Conservation (phyloP, 1,139 yeast genomes). For the Candida tunisiensis region DNA sequence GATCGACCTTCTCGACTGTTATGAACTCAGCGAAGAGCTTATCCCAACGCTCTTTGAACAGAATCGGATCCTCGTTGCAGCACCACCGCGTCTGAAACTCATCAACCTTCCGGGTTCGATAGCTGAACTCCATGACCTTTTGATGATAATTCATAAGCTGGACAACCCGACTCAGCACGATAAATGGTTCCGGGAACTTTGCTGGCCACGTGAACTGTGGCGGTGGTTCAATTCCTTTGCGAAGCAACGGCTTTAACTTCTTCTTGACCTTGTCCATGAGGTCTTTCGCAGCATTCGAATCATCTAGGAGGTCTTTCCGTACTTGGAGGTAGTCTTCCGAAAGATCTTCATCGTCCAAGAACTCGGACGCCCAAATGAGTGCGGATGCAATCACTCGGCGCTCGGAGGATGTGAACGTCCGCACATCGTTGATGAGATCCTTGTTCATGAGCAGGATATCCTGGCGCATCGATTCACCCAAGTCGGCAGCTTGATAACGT, state of each 20-base stretch:
- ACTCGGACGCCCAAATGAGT: constrained; percentile 68
- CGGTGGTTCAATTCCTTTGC: constrained; percentile 98
- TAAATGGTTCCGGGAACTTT: constrained; percentile 93
- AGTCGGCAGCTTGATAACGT: constrained; percentile 80
- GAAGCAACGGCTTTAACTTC: constrained; percentile 79
- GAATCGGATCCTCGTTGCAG: constrained; percentile 83
- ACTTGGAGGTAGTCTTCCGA: constrained; percentile 71
- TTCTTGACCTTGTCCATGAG: constrained; percentile 96
- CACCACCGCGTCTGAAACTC: constrained; percentile 80
- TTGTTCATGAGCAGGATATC: constrained; percentile 76
- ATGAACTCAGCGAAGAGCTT: constrained; percentile 86
- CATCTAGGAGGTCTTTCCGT: constrained; percentile 84
- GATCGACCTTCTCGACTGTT: constrained; percentile 92
- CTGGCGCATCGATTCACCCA: constrained; percentile 91
- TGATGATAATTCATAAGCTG: constrained; percentile 91
- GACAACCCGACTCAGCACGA: constrained; percentile 84
- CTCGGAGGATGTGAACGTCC: constrained; percentile 83
- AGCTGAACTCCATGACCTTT: constrained; percentile 71
- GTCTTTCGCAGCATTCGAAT: constrained; percentile 96
- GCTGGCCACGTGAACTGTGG: constrained; percentile 99
- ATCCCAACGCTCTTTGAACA: constrained; percentile 95
- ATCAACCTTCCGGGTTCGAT: constrained; percentile 45
- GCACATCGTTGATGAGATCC: constrained; percentile 69
- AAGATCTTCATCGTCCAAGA: constrained; percentile 55
- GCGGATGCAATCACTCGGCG: constrained; percentile 91